These are phyloP conservation scores for Parathielavia hyrcaniae DNA, from an alignment of 495 filamentous ascomycete species.

Conservation along the genomic window DNA sequence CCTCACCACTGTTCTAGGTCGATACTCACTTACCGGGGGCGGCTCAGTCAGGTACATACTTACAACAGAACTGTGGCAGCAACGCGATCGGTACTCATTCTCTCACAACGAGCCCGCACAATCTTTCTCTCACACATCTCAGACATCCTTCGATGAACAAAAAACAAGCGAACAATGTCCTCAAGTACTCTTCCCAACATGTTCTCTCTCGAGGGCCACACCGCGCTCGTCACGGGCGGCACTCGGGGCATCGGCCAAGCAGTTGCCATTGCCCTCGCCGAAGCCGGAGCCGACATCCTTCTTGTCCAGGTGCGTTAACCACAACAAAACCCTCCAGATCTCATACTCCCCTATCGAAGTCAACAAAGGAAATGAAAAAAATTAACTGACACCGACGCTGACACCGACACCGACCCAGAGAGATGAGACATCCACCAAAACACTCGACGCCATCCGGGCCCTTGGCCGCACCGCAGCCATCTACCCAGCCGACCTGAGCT, in stretches of 20 bases:
- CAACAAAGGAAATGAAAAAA: too few species aligned
- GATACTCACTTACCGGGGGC: too few species aligned
- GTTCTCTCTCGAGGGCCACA: slow-evolving; percentile 59
- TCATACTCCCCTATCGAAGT: neutral
- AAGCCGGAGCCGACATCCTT: slow-evolving; percentile 78
- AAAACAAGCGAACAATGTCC: slow-evolving; percentile 15
- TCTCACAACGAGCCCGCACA: too few species aligned
- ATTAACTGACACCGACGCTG: too few species aligned
- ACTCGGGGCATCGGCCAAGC: slow-evolving; percentile 83
- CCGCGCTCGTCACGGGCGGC: slow-evolving; percentile 79
- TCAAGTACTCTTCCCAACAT: slow-evolving; percentile 22
- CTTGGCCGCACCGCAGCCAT: slow-evolving; percentile 63
- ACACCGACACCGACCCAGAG: slow-evolving; percentile 40
- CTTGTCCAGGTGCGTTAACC: slow-evolving; percentile 51
- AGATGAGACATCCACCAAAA: slow-evolving; percentile 58
- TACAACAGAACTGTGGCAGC: neutral
- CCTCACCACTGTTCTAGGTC: too few species aligned
- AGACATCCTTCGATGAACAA: neutral
- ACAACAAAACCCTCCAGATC: too few species aligned
- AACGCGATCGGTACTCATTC: too few species aligned
- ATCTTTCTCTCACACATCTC: neutral
- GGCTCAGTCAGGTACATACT: too few species aligned
- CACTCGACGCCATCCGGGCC: slow-evolving; percentile 53
- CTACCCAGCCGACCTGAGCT: slow-evolving; percentile 68
- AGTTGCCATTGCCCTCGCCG: slow-evolving; percentile 73